These are phyloP conservation scores for Colletotrichum trifolii DNA, from an alignment of 2,329 filamentous ascomycete genomes.

Conservation along the genomic window DNA sequence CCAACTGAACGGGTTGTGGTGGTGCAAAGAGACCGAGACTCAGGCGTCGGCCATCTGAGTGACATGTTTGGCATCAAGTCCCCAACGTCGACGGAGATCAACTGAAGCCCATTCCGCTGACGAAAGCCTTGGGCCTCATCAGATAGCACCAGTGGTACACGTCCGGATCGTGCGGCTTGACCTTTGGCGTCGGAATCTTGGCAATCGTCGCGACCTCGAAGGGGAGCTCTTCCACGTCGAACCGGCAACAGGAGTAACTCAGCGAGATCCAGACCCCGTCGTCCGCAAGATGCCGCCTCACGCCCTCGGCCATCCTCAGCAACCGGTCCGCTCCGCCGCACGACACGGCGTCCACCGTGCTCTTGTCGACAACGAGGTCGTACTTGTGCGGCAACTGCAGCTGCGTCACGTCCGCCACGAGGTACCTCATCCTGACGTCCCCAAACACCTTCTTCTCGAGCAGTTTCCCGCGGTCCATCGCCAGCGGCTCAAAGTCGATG, in stretches of 20 bases:
- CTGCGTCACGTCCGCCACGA: slow-evolving; percentile 57
- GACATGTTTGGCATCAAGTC: not conserved
- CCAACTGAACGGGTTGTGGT: no score
- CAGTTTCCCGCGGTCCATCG: slow-evolving; percentile 54
- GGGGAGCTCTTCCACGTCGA: slow-evolving; percentile 49
- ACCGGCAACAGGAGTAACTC: slow-evolving; percentile 58
- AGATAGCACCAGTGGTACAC: slow-evolving; percentile 59
- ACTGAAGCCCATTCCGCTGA: not conserved
- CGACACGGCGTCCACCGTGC: slow-evolving; percentile 60
- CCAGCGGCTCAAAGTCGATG: slow-evolving; percentile 62
- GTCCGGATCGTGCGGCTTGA: slow-evolving; percentile 55
- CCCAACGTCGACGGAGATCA: not conserved
- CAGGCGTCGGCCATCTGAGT: no score
- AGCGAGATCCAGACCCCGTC: slow-evolving; percentile 59
- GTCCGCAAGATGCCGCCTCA: slow-evolving; percentile 48
- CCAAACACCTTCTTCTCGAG: slow-evolving; percentile 55
- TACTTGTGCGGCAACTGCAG: slow-evolving; percentile 45
- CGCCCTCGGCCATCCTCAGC: slow-evolving; percentile 50
- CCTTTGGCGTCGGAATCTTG: slow-evolving; percentile 55
- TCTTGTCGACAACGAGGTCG: slow-evolving; percentile 60
- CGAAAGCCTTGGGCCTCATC: slow-evolving; percentile 45
- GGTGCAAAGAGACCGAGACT: no score
- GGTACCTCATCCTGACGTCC: slow-evolving; percentile 55
- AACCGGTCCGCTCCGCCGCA: slow-evolving; percentile 55
- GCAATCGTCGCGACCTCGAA: slow-evolving; percentile 55